These are phyloP conservation scores for Tulasnella sp. DNA, from an alignment of 768 basidiomycete species.

Conservation along the genomic window DNA sequence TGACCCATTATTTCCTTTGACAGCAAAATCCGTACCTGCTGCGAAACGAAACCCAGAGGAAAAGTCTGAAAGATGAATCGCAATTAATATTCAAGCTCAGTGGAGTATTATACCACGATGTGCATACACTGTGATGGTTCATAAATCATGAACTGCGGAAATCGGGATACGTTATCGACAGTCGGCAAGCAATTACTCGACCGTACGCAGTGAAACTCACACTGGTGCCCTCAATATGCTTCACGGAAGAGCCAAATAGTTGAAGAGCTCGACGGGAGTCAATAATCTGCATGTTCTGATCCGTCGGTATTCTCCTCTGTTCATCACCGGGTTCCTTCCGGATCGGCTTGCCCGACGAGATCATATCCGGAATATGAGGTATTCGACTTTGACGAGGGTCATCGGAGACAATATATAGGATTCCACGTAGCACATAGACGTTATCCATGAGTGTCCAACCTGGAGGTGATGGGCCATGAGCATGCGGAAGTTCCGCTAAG, in stretches of 20 bases:
- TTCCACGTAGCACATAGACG: not conserved
- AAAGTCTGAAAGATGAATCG: conserved; percentile 23
- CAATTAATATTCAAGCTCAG: conserved; percentile 15
- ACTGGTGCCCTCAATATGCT: conserved; percentile 56
- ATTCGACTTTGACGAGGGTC: conserved; percentile 40
- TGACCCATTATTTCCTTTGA: not conserved
- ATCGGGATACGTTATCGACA: not conserved
- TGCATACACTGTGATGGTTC: conserved; percentile 71
- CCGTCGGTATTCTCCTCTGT: conserved; percentile 53
- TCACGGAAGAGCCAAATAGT: conserved; percentile 63
- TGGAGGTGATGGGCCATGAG: too few relatives aligned
- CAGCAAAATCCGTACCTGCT: conserved; percentile 19
- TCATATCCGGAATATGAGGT: conserved; percentile 56
- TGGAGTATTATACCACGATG: not conserved
- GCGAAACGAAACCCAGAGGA: not conserved
- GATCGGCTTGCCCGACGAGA: conserved; percentile 55
- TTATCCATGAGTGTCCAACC: conserved; percentile 6
- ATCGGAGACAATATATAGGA: conserved; percentile 26
- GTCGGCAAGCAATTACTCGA: not conserved
- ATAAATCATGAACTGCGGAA: conserved; percentile 57
- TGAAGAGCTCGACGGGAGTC: conserved; percentile 49
- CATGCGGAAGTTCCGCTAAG: too few relatives aligned
- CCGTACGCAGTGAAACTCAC: conserved; percentile 32
- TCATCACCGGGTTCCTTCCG: conserved; percentile 44
- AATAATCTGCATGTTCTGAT: conserved; percentile 70